Conservation (phyloP, 352 stramenopile genomes). For the Phytophthora sansomeana region DNA sequence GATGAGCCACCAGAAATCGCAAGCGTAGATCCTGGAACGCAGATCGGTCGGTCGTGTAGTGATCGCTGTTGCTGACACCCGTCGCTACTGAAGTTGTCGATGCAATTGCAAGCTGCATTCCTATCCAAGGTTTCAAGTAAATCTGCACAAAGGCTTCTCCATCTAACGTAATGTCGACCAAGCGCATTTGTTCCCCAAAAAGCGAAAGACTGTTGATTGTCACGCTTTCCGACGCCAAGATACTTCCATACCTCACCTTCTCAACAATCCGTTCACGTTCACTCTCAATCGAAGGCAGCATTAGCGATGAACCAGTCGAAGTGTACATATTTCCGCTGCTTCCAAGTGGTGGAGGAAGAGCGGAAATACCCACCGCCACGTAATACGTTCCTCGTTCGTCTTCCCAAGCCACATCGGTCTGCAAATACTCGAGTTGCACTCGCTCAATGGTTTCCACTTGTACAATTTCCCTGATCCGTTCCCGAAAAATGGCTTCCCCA, state of each 20-base stretch:
- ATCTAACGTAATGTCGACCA: conserved; percentile 33
- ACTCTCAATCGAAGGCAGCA: conserved; percentile 19
- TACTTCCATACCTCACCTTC: conserved; percentile 18
- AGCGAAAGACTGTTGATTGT: conserved; percentile 25
- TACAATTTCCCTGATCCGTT: conserved; percentile 25
- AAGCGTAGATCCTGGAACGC: conserved; percentile 27
- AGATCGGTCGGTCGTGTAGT: conserved; percentile 20
- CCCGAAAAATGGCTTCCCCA: conserved; percentile 26
- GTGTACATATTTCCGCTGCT: conserved; percentile 1
- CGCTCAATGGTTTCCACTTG: conserved; percentile 20
- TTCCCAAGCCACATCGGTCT: conserved; percentile 19
- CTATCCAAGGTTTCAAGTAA: conserved; percentile 39
- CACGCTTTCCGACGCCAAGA: conserved; percentile 1
- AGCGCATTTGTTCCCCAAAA: conserved; percentile 25
- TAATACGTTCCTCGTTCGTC: conserved; percentile 17
- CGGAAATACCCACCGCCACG: conserved; percentile 29
- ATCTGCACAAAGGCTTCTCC: conserved; percentile 32
- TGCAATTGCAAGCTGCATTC: conserved; percentile 27
- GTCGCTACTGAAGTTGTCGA: neutral
- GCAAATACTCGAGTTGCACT: conserved; percentile 34
- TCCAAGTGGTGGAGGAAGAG: conserved; percentile 18
- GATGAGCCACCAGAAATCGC: conserved; percentile 20
- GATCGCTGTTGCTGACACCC: neutral
- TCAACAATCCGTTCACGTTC: conserved; percentile 29
- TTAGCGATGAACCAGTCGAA: conserved; percentile 1